These are phyloP conservation scores for Fomitiporia mediterranea DNA, from an alignment of 1,284 basidiomycete genomes.

Conservation along the genomic window DNA sequence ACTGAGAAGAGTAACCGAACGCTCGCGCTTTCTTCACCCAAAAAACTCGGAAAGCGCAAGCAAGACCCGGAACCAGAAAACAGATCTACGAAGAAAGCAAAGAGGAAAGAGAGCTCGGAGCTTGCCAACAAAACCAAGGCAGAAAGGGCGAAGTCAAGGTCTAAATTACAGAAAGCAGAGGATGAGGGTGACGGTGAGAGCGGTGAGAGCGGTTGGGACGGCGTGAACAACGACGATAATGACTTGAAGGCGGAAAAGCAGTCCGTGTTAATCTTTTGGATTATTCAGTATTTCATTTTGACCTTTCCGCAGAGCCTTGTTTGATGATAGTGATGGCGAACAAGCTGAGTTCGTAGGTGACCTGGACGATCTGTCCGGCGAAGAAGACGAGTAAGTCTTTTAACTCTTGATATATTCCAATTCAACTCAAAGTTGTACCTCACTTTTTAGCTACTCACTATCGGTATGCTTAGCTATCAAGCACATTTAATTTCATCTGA, in stretches of 20 bases:
- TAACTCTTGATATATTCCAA: conserved; percentile 1
- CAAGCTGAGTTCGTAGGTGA: conserved; percentile 40
- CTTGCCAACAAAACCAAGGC: conserved; percentile 30
- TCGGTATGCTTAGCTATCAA: conserved; percentile 4
- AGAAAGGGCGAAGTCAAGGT: conserved; percentile 22
- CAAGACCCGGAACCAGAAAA: conserved; percentile 38
- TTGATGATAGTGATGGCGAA: conserved; percentile 48
- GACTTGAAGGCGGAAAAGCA: conserved; percentile 40
- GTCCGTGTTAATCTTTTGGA: conserved; percentile 32
- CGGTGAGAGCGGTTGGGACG: conserved; percentile 65
- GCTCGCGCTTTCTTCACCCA: conserved; percentile 36
- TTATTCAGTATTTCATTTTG: conserved; percentile 9
- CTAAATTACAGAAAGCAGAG: conserved; percentile 28
- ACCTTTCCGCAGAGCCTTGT: conserved; percentile 37
- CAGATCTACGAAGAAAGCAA: conserved; percentile 54
- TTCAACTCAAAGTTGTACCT: conserved; percentile 5
- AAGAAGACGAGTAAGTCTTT: conserved; percentile 33
- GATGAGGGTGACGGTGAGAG: conserved; percentile 30
- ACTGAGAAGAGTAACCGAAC: conserved; percentile 32
- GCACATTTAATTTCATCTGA: not conserved
- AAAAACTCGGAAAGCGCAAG: conserved; percentile 71
- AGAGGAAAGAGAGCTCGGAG: conserved; percentile 19
- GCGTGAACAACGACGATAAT: conserved; percentile 47
- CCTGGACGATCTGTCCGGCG: conserved; percentile 45
- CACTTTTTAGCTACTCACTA: conserved; percentile 5